Evolutionary conservation across 805 yeast species (phyloP).

Genomic region (Metschnikowia continentalis): DNA sequence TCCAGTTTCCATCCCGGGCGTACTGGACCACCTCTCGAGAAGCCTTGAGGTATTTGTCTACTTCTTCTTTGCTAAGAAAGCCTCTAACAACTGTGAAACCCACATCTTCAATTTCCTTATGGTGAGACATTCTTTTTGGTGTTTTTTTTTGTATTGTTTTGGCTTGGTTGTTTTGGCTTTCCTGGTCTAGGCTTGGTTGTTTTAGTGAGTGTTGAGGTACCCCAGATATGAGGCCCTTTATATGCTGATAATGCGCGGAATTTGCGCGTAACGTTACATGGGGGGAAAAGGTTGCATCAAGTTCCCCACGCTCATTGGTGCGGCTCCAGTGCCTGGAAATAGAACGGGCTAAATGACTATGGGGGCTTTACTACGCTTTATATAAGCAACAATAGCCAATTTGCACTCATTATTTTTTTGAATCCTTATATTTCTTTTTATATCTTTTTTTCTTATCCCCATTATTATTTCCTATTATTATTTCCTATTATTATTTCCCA

Average conservation of each 20-base stretch:
- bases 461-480: no score
- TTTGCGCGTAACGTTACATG: constrained; percentile 3
- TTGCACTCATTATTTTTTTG: no score
- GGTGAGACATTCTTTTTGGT: constrained; percentile 16
- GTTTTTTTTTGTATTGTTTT: no score
- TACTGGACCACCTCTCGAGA: constrained; percentile 35
- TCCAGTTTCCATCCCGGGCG: constrained; percentile 48
- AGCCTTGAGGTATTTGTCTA: constrained; percentile 32
- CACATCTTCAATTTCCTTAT: constrained; percentile 31
- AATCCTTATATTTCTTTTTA: no score
- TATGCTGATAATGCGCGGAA: background rate
- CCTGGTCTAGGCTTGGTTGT: no score
- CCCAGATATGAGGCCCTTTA: background rate
- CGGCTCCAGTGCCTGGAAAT: background rate
- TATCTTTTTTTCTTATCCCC: no score
- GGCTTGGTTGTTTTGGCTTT: no score
- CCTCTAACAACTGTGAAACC: constrained; percentile 38
- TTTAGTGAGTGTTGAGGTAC: background rate
- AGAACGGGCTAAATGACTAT: no score
- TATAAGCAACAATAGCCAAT: no score
- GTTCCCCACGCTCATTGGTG: background rate
- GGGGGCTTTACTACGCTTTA: no score
- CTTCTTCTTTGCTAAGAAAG: constrained; percentile 40
- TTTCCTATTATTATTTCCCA: no score
- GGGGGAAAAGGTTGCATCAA: background rate